Conservation (phyloP, 192 early-diverging fungal genomes). For the Coemansia interrupta region DNA sequence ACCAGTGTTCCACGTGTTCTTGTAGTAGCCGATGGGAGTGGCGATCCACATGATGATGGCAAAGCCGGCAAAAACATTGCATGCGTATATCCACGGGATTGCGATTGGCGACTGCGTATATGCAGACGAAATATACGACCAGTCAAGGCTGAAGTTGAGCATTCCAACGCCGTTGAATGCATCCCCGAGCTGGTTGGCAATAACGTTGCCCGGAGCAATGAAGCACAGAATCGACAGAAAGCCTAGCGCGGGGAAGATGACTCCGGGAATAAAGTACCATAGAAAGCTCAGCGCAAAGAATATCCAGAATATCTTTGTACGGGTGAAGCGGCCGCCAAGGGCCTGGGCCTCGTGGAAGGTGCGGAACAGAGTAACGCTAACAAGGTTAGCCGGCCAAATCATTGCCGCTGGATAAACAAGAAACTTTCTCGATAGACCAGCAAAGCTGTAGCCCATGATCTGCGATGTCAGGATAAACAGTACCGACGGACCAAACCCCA, state of each 20-base stretch:
- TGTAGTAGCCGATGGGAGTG: slow-evolving; percentile 70
- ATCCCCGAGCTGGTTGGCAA: slow-evolving; percentile 53
- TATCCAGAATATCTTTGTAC: slow-evolving; percentile 55
- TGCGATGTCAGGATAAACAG: slow-evolving; percentile 70
- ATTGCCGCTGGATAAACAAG: slow-evolving; percentile 83
- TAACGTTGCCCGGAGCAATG: slow-evolving; percentile 38
- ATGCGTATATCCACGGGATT: slow-evolving; percentile 68
- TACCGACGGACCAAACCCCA: slow-evolving; percentile 62
- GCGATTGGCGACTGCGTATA: slow-evolving; percentile 63
- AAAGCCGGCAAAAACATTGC: slow-evolving; percentile 69
- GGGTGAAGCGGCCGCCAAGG: slow-evolving; percentile 49
- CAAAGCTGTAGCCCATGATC: slow-evolving; percentile 64
- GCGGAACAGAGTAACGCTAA: slow-evolving; percentile 72
- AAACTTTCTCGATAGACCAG: slow-evolving; percentile 69
- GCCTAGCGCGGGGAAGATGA: slow-evolving; percentile 65
- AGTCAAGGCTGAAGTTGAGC: slow-evolving; percentile 70
- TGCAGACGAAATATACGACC: slow-evolving; percentile 62
- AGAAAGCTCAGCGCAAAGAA: slow-evolving; percentile 49
- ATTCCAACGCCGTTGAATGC: slow-evolving; percentile 63
- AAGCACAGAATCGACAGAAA: slow-evolving; percentile 66
- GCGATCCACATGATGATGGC: slow-evolving; percentile 74
- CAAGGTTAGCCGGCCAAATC: slow-evolving; percentile 82
- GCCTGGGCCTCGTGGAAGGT: slow-evolving; percentile 67
- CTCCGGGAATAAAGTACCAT: slow-evolving; percentile 63
- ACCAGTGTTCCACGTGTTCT: slow-evolving; percentile 58